Conservation (phyloP, 352 stramenopile species). For the Globisporangium middletonii region DNA sequence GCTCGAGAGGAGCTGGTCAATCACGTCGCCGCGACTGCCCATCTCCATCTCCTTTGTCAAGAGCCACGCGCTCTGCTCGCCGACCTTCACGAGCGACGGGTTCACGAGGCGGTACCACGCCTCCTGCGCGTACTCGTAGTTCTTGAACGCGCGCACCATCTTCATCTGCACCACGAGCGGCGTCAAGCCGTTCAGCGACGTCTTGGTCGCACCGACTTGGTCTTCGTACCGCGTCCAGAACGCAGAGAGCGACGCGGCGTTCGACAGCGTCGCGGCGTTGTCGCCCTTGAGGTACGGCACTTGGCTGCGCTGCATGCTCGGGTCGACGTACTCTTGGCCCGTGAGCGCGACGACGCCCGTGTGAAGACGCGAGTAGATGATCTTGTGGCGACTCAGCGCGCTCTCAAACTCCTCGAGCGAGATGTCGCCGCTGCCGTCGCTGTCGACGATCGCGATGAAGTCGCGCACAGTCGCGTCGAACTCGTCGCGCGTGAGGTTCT, state of each 20-base stretch:
- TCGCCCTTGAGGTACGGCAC: conserved; percentile 57
- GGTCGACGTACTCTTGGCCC: conserved; percentile 71
- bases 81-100: conserved; percentile 57
- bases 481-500: conserved; percentile 69
- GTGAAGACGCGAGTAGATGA: conserved; percentile 64
- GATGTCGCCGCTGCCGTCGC: conserved; percentile 75
- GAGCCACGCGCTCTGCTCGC: conserved; percentile 65
- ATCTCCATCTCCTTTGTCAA: conserved; percentile 81
- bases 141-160: conserved; percentile 82
- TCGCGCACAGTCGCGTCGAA: conserved; percentile 71
- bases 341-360: conserved; percentile 56
- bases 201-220: conserved; percentile 49
- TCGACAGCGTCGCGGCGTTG: conserved; percentile 31
- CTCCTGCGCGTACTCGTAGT: conserved; percentile 85
- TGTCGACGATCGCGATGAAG: conserved; percentile 76
- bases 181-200: conserved; percentile 52
- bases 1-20: conserved; percentile 72
- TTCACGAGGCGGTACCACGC: conserved; percentile 81
- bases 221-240: conserved; percentile 78
- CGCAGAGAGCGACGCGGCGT: conserved; percentile 42
- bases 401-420: conserved; percentile 81
- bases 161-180: conserved; percentile 73
- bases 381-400: conserved; percentile 60
- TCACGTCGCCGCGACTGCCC: conserved; percentile 58
- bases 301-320: conserved; percentile 50